Evolutionary conservation across 1,284 basidiomycete species (phyloP).

Genomic region (Phellinidium pouzarii): DNA sequence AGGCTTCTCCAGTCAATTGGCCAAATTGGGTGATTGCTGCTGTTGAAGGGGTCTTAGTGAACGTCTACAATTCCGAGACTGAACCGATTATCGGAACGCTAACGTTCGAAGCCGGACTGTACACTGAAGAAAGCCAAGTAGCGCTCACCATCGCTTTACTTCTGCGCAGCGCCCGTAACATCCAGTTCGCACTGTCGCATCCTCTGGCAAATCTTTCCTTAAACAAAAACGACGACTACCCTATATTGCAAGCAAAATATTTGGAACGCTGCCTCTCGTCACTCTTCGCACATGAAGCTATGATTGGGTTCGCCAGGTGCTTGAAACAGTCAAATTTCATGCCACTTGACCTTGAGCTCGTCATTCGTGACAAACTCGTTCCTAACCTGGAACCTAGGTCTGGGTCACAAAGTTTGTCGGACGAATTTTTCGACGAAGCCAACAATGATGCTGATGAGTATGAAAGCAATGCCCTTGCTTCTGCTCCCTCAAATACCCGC

Average conservation of each 20-base stretch:
- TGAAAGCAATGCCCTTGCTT: background rate
- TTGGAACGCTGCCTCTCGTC: background rate
- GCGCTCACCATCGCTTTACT: conserved; percentile 33
- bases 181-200: conserved; percentile 28
- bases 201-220: background rate
- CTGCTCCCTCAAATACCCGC: background rate
- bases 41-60: conserved; percentile 38
- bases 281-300: too few species aligned
- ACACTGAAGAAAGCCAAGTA: background rate
- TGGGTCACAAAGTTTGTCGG: background rate
- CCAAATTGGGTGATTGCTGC: conserved; percentile 47
- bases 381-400: background rate
- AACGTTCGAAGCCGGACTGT: background rate
- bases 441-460: background rate
- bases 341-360: conserved; percentile 8
- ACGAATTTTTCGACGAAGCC: background rate
- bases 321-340: background rate
- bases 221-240: background rate
- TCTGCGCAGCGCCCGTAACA: conserved; percentile 34
- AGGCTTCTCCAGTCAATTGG: conserved; percentile 48
- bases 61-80: conserved; percentile 36
- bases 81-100: conserved; percentile 13
- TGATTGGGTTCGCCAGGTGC: background rate
- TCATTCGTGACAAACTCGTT: conserved; percentile 7
- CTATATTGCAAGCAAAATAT: conserved; percentile 4